Conservation (phyloP, 805 yeast genomes). For the Clavispora carvajalis region DNA sequence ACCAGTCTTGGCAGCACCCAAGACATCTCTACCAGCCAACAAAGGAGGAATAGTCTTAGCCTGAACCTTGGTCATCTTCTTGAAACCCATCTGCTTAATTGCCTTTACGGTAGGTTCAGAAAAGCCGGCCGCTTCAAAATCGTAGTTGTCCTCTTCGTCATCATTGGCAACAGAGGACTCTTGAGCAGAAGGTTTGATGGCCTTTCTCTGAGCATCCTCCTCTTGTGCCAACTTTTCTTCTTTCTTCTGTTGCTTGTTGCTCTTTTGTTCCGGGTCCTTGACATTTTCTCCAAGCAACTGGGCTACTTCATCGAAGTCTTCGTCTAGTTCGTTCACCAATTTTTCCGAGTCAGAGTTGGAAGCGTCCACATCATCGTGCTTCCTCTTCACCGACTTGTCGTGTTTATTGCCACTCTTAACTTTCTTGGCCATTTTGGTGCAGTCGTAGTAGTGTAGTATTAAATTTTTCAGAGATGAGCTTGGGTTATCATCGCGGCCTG, state of each 20-base stretch:
- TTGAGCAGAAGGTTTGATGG: constrained; percentile 25
- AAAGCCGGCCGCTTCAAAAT: constrained; percentile 45
- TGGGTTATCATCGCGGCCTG: constrained; percentile 4
- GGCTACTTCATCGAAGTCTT: constrained; percentile 54
- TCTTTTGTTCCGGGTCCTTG: constrained; percentile 35
- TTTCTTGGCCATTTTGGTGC: constrained; percentile 9
- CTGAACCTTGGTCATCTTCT: constrained; percentile 90
- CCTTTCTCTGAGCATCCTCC: constrained; percentile 19
- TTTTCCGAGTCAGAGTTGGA: constrained; percentile 35
- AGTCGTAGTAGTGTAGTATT: constrained; percentile 2
- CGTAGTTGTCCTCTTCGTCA: constrained; percentile 26
- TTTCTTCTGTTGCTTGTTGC: constrained; percentile 17
- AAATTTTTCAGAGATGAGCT: constrained; percentile 7
- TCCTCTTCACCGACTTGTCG: constrained; percentile 5
- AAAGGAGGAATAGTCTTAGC: constrained; percentile 94
- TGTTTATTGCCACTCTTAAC: constrained; percentile 1
- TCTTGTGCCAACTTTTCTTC: constrained; percentile 16
- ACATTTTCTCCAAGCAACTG: constrained; percentile 43
- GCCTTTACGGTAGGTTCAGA: constrained; percentile 82
- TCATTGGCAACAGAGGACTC: constrained; percentile 24
- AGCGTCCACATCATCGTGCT: constrained; percentile 26
- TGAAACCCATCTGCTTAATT: constrained; percentile 83
- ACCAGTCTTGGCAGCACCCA: constrained; percentile 99
- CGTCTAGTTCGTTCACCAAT: constrained; percentile 50
- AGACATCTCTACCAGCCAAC: constrained; percentile 92